Conservation (phyloP, 1,284 basidiomycete species). For the Cerrena zonata region DNA sequence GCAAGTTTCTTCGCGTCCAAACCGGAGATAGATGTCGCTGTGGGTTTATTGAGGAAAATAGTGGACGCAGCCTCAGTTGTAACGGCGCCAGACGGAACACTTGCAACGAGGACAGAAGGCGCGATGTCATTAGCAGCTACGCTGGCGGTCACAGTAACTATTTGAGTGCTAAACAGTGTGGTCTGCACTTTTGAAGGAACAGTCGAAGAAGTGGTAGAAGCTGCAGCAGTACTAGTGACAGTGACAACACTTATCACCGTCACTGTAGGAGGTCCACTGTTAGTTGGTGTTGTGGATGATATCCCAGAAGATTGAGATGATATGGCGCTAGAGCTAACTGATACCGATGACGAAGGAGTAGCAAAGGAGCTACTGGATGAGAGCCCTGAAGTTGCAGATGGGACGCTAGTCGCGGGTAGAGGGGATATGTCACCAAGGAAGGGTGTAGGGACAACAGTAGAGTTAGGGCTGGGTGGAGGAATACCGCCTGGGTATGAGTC, state of each 20-base stretch:
- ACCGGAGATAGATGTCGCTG: not conserved
- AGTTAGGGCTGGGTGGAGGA: conserved; percentile 16
- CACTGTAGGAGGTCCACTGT: conserved; percentile 1
- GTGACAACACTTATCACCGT: conserved; percentile 4
- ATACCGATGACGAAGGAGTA: conserved; percentile 1
- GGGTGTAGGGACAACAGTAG: conserved; percentile 15
- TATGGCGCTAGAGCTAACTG: not conserved
- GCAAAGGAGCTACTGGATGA: conserved; percentile 12
- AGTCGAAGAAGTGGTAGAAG: not conserved
- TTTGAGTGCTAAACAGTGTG: not conserved
- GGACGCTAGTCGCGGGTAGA: conserved; percentile 12
- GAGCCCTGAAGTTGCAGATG: conserved; percentile 18
- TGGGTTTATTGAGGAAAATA: not conserved
- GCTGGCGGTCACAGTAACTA: conserved; percentile 1
- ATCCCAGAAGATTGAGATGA: conserved; percentile 6
- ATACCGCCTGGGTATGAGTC: conserved; percentile 32
- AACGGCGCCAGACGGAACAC: not conserved
- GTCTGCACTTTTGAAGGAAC: not conserved
- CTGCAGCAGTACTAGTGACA: conserved; percentile 6
- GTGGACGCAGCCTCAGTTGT: not conserved
- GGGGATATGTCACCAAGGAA: conserved; percentile 1
- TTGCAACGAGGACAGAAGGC: not conserved
- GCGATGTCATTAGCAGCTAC: not conserved
- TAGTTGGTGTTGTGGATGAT: not conserved
- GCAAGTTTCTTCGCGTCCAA: not conserved